Base-by-base conservation (phyloP, 495 filamentous ascomycete species). In the Filosporella fistucella region DNA sequence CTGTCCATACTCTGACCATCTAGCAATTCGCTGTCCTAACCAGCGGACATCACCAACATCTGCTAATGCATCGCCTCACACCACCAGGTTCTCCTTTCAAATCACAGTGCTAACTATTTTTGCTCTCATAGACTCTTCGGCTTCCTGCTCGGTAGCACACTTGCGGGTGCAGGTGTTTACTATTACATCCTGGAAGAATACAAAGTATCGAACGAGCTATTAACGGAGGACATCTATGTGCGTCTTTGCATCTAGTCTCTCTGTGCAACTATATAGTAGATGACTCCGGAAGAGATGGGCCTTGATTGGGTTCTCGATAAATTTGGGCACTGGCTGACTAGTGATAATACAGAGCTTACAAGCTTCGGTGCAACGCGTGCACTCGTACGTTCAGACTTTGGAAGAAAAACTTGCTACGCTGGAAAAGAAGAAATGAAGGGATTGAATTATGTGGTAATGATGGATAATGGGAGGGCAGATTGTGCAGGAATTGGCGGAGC, bases 191-290 rank as follows among this genome's bases (percentile, higher is more conserved):
- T 97, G 47, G 82, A 88, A 60, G 91, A 98, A 65, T 97, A 97
- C 67, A 84, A 88, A 65, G 75, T 93, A 29, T 86, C 89, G 45
- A 98, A 97, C 66, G 88, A 95, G 68, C 77, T 96, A 62, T 69
- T 98, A 67, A 93, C 86, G 35, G 88, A 95, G 68, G 93, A 98
- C 72, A 96, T 98, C 65, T 86, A 86, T 69, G 93, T 97, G 80
- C 63, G 88, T 81, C 56, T 45, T 29, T 55, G 33, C 51, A 43
- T 33, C 23, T 51, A 40, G 22, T 38, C 28, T 54, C 26, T 40
- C 46, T 30, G 33, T 35, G 24, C 55, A 51, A 39, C 45, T 45
- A 40, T 23, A 37, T 22, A 26, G 34, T 37, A 47, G 42, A 32
- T 50, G 52, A 40, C 41, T 52, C 49, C 44, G n/a, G 25, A 8